Conservation (phyloP, 2,329 filamentous ascomycete genomes). For the Diaporthe eres region DNA sequence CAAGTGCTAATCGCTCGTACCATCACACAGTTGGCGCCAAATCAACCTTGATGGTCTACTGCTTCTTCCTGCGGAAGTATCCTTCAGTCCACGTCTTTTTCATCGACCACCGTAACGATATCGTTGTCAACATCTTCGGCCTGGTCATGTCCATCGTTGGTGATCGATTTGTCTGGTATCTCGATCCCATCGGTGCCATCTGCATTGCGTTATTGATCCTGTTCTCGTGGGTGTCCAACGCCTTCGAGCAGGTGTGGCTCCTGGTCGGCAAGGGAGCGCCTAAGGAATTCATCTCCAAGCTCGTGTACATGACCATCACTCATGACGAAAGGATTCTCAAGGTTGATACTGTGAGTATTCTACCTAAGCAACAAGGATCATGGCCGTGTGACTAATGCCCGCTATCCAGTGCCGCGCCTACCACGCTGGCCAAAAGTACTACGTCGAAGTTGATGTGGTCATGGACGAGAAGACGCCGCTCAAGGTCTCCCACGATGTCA, state of each 20-base stretch:
- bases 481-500: conserved; percentile 71
- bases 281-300: conserved; percentile 67
- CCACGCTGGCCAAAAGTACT: conserved; percentile 72
- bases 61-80: conserved; percentile 66
- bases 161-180: conserved; percentile 68
- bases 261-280: conserved; percentile 74
- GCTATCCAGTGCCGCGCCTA: conserved; percentile 66
- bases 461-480: conserved; percentile 69
- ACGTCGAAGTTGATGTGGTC: conserved; percentile 74
- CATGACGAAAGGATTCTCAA: conserved; percentile 68
- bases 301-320: conserved; percentile 69
- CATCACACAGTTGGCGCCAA: conserved; percentile 62
- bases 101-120: conserved; percentile 70
- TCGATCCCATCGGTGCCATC: conserved; percentile 74
- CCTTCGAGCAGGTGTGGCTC: conserved; percentile 73
- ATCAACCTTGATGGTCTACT: conserved; percentile 66
- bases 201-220: conserved; percentile 73
- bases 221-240: conserved; percentile 72
- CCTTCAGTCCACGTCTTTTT: conserved; percentile 71
- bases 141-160: conserved; percentile 69
- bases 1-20: neutral
- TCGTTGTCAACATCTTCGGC: conserved; percentile 68
- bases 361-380: neutral
- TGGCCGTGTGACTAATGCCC: conserved; percentile 31
- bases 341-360: conserved; percentile 63